A percentile compares a stretch with the other conserved stretches of the same genome.
These are phyloP conservation scores for Croton setiger DNA, from an alignment of 441 rosid species.

Conservation along the genomic window DNA sequence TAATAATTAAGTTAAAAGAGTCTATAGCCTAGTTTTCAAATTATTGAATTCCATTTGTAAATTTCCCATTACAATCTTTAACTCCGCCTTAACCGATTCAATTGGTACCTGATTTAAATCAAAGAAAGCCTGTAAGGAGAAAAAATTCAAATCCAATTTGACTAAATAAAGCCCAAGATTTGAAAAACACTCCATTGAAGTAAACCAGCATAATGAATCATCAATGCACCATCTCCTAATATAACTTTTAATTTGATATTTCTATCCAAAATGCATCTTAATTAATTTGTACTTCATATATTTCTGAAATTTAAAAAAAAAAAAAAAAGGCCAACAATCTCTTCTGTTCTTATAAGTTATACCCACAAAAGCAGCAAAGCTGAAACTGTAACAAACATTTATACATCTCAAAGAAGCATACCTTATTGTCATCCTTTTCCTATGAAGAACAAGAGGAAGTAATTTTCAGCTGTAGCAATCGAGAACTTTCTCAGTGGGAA, in stretches of 20 bases:
- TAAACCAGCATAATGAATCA: not conserved
- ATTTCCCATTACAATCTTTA: not conserved
- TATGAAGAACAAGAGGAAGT: not conserved
- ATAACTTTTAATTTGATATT: not conserved
- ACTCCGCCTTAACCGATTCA: conserved; percentile 1
- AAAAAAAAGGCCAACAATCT: not conserved
- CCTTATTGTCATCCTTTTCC: not conserved
- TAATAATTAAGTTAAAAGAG: not conserved
- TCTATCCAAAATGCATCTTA: not conserved
- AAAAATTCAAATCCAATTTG: not conserved
- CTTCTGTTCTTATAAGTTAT: not conserved
- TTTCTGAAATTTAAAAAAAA: not conserved
- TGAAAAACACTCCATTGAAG: not conserved
- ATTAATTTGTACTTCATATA: not conserved
- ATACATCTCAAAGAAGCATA: not conserved
- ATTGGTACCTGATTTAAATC: not conserved
- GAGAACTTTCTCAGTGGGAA: not conserved
- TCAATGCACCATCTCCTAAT: not conserved
- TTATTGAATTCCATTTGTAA: conserved; percentile 6
- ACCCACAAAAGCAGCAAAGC: not conserved
- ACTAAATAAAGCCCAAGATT: not conserved
- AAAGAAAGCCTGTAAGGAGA: not conserved
- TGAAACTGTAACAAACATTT: not conserved
- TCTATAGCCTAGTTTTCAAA: conserved; percentile 1
- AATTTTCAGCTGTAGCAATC: not conserved